Percentiles rank a stretch among this genome's conserved stretches.
These are phyloP conservation scores for Diphasiastrum complanatum DNA, from an alignment of 83 land plant species.

Conservation along the genomic window DNA sequence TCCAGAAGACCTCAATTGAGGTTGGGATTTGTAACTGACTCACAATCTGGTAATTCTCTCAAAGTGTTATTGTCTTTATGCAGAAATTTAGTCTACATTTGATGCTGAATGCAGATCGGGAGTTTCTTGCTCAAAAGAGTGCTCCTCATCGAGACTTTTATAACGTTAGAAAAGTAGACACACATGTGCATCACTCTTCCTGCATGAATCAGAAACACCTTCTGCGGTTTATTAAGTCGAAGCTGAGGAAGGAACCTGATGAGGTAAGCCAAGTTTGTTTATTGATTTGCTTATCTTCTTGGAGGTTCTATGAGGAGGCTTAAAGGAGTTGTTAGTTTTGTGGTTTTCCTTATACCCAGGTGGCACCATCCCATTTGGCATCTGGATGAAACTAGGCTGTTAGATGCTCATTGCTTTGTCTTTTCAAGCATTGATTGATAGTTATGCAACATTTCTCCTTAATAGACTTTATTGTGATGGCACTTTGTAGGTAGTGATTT, in stretches of 20 bases:
- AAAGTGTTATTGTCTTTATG: slow-evolving; percentile 3
- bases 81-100: slow-evolving; percentile 96
- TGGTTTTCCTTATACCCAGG: no score
- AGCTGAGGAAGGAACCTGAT: slow-evolving; percentile 89
- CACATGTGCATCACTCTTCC: slow-evolving; percentile 95
- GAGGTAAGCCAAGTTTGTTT: slow-evolving; percentile 44
- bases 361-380: no score
- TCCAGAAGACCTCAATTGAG: no score
- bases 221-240: slow-evolving; percentile 87
- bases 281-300: not conserved
- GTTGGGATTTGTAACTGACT: no score
- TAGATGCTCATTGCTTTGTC: no score
- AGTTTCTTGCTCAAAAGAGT: slow-evolving; percentile 95
- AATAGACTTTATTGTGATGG: not conserved
- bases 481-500: slow-evolving; percentile 75
- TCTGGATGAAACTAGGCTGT: no score
- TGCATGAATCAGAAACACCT: slow-evolving; percentile 99
- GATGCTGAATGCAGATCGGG: slow-evolving; percentile 95
- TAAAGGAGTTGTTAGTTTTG: no score
- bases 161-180: slow-evolving; percentile 94
- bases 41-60: no score
- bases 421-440: no score
- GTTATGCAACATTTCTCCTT: no score
- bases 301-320: not conserved
- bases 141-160: slow-evolving; percentile 98